Percentiles rank a stretch among this genome's conserved stretches.
Evolutionary conservation across 305 asterid genomes (phyloP).

Genomic region (Fraxinus xanthoxyloides): DNA sequence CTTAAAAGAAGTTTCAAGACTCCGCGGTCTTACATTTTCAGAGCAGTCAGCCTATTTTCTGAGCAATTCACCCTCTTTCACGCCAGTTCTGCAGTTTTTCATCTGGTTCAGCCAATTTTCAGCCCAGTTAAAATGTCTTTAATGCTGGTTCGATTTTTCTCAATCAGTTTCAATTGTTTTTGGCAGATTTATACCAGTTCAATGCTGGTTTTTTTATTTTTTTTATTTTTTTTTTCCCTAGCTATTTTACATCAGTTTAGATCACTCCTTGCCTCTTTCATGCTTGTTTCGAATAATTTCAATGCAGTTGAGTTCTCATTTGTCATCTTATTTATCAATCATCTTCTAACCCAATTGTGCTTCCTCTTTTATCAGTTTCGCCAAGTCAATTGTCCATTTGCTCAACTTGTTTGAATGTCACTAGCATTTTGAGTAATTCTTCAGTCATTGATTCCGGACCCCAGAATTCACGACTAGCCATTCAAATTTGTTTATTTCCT

Average conservation of each 20-base stretch:
- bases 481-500: background rate
- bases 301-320: background rate
- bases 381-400: background rate
- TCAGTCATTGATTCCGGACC: background rate
- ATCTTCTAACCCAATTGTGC: background rate
- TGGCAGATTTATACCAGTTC: background rate
- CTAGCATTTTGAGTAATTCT: background rate
- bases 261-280: background rate
- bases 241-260: background rate
- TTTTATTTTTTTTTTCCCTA: too few relatives aligned
- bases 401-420: background rate
- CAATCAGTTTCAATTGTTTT: background rate
- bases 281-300: background rate
- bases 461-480: background rate
- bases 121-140: background rate
- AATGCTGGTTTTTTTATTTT: background rate
- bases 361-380: background rate
- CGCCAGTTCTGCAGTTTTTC: background rate
- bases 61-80: background rate
- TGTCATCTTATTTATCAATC: background rate
- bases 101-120: background rate
- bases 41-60: background rate
- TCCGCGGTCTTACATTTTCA: background rate
- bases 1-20: background rate
- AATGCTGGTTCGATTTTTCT: background rate